Conservation (phyloP, 495 filamentous ascomycete species). For the Aspergillus diversus region DNA sequence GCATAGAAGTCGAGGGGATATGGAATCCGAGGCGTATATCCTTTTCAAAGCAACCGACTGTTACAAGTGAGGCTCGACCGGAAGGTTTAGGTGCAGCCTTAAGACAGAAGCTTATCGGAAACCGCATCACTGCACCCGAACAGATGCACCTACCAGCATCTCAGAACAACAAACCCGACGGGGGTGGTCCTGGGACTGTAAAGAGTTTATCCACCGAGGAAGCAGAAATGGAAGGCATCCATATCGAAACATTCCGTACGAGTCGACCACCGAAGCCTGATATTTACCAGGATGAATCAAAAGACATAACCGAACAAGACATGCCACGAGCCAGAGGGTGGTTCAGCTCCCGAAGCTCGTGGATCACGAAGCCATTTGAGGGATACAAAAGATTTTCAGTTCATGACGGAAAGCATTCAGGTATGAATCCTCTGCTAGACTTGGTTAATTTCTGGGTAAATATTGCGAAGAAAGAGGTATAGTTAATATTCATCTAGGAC, state of each 20-base stretch:
- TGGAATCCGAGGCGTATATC: constrained; percentile 64
- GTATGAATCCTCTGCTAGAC: neutral
- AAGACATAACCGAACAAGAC: constrained; percentile 3
- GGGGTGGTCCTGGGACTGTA: constrained; percentile 2
- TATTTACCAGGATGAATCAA: neutral
- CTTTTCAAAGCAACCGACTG: constrained; percentile 22
- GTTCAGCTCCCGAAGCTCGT: constrained; percentile 24
- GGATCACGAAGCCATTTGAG: constrained; percentile 25
- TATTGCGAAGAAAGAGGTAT: neutral
- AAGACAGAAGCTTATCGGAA: constrained; percentile 6
- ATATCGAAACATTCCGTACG: constrained; percentile 12
- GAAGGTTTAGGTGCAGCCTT: constrained; percentile 21
- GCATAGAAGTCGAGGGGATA: constrained; percentile 84
- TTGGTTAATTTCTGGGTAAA: neutral
- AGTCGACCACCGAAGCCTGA: constrained; percentile 13
- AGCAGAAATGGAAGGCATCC: constrained; percentile 14
- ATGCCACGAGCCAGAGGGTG: constrained; percentile 15
- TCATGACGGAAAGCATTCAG: constrained; percentile 12
- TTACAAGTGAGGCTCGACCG: constrained; percentile 23
- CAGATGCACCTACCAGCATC: constrained; percentile 9
- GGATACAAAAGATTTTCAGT: constrained; percentile 19
- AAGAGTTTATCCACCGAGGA: constrained; percentile 14
- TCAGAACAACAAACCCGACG: neutral
- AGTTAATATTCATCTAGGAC: constrained; percentile 23
- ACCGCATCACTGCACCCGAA: constrained; percentile 13